Conservation (phyloP, 257 asterid genomes). For the Nicotiana obtusifolia region DNA sequence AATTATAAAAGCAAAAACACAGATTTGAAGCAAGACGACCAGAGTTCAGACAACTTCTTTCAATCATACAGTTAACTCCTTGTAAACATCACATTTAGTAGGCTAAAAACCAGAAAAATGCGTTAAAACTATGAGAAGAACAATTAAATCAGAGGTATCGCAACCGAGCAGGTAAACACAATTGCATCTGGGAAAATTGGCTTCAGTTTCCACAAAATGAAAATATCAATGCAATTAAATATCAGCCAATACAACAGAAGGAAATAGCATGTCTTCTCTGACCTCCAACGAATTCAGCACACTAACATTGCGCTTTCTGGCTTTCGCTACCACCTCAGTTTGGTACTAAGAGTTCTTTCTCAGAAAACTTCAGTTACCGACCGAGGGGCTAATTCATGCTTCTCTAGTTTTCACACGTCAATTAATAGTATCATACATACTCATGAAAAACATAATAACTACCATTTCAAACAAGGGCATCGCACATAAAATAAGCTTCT, state of each 20-base stretch:
- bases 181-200: not conserved
- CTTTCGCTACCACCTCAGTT: not conserved
- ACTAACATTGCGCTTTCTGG: not conserved
- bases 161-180: not conserved
- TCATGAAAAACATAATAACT: not conserved
- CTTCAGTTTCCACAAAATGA: not conserved
- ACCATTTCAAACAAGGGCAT: not conserved
- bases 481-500: not conserved
- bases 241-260: not conserved
- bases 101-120: not conserved
- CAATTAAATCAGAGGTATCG: not conserved
- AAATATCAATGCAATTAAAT: not conserved
- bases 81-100: not conserved
- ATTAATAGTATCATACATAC: not conserved
- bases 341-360: not conserved
- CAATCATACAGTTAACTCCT: not conserved
- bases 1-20: too few relatives aligned
- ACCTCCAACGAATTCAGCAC: not conserved
- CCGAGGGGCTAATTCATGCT: not conserved
- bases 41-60: not conserved
- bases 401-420: not conserved
- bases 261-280: not conserved
- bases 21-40: not conserved
- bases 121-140: not conserved
- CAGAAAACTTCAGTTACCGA: not conserved